A percentile compares a stretch with the other conserved stretches of the same genome.
Evolutionary conservation across 257 asterid genomes (phyloP).

Genomic region (Solanum neorickii): DNA sequence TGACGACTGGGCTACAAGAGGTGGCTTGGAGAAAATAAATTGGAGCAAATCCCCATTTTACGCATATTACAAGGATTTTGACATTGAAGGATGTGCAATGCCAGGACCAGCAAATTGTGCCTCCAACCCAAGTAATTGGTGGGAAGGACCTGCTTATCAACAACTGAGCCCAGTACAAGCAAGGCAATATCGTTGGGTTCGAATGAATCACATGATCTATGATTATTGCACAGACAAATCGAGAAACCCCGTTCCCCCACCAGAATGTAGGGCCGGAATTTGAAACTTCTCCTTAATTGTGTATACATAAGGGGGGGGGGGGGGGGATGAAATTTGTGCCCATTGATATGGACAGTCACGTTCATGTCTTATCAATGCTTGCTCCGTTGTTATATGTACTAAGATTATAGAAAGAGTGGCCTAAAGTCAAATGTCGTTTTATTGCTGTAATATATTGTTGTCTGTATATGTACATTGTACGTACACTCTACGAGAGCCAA

Average conservation of each 20-base stretch:
- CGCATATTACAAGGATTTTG: slow-evolving; percentile 76
- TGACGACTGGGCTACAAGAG: slow-evolving; percentile 92
- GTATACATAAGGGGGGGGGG: neutral
- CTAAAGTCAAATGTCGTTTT: neutral
- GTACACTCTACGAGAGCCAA: neutral
- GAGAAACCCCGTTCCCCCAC: slow-evolving; percentile 49
- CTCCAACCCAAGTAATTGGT: slow-evolving; percentile 51
- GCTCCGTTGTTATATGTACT: neutral
- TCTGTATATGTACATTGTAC: neutral
- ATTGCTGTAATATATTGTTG: neutral
- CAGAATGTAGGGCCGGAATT: slow-evolving; percentile 19
- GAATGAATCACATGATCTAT: slow-evolving; percentile 57
- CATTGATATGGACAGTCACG: neutral
- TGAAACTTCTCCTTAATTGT: neutral
- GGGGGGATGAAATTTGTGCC: neutral
- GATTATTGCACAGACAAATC: slow-evolving; percentile 84
- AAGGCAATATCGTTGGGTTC: slow-evolving; percentile 66
- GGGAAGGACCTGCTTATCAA: slow-evolving; percentile 62
- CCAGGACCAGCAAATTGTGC: slow-evolving; percentile 65
- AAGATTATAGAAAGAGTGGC: neutral
- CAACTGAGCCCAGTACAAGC: slow-evolving; percentile 43
- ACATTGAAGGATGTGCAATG: slow-evolving; percentile 67
- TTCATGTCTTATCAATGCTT: neutral
- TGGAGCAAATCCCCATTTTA: slow-evolving; percentile 87
- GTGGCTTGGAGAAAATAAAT: slow-evolving; percentile 72